phyloP scores from a whole-genome alignment of 257 asterid species.

The Marsdenia floribunda region DNA sequence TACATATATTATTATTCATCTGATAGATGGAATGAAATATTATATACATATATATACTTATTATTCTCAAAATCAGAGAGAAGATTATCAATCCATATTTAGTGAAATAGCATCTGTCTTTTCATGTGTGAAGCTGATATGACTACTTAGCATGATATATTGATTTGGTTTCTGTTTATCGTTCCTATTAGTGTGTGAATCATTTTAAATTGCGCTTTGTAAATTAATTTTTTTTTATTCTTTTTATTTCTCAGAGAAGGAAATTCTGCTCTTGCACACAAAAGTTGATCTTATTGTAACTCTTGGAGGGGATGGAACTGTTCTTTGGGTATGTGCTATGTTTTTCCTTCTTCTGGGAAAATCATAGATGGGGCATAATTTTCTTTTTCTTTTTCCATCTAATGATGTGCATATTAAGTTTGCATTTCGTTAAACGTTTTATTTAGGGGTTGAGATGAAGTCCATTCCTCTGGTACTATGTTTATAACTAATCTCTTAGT shows the following conservation, averaged over 20 bases:
- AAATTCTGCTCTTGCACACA: constrained; percentile 63
- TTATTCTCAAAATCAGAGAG: neutral
- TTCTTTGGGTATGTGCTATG: constrained; percentile 78
- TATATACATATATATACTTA: too few relatives aligned
- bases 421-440: neutral
- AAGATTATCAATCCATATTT: neutral
- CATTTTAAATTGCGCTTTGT: neutral
- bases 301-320: constrained; percentile 98
- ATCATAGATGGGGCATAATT: neutral
- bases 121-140: neutral
- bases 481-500: neutral
- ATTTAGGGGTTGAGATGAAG: neutral
- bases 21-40: neutral
- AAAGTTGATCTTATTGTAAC: constrained; percentile 91
- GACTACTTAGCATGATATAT: neutral
- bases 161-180: neutral
- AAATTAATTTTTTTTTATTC: neutral
- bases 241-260: constrained; percentile 48
- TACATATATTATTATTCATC: neutral
- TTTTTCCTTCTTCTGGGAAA: constrained; percentile 1
- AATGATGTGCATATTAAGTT: neutral
- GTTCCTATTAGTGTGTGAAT: neutral
- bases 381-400: neutral
- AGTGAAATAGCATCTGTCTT: neutral
- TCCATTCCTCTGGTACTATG: neutral